These are phyloP conservation scores for Xylariaceae sp. DNA, from an alignment of 2,329 filamentous ascomycete species.

Conservation along the genomic window DNA sequence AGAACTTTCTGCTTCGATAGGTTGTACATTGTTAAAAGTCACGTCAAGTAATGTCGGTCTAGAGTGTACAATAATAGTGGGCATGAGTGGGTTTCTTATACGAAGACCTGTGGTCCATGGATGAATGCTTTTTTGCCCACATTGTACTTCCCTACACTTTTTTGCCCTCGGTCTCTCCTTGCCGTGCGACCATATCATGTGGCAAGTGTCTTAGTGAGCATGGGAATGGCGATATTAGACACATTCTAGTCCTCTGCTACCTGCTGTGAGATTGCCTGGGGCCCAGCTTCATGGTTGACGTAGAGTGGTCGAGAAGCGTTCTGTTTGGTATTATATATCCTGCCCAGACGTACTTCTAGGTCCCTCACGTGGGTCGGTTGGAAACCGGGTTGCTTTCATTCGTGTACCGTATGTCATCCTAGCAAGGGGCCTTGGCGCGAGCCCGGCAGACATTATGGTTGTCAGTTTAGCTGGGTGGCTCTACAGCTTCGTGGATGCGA, in stretches of 20 bases:
- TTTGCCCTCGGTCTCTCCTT: background rate
- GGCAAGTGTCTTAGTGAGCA: background rate
- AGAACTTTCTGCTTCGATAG: background rate
- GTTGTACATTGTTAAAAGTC: conserved; percentile 12
- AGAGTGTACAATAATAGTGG: conserved; percentile 18
- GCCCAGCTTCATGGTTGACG: background rate
- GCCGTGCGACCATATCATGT: background rate
- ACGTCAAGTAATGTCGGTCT: conserved; percentile 12
- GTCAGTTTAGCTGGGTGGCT: no score
- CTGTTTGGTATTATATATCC: background rate
- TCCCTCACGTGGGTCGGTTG: no score
- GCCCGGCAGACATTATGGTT: no score
- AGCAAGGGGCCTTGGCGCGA: no score
- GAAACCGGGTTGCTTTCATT: no score
- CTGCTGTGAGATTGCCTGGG: background rate
- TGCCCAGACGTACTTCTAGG: no score
- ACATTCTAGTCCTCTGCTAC: background rate
- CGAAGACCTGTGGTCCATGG: background rate
- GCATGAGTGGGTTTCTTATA: conserved; percentile 8
- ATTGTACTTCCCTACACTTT: background rate
- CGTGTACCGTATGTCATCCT: no score
- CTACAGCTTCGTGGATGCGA: no score
- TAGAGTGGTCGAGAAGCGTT: background rate
- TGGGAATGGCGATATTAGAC: background rate
- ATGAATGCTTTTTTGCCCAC: background rate